Conservation (phyloP, 306 rosid species). For the Citrullus amarus region DNA sequence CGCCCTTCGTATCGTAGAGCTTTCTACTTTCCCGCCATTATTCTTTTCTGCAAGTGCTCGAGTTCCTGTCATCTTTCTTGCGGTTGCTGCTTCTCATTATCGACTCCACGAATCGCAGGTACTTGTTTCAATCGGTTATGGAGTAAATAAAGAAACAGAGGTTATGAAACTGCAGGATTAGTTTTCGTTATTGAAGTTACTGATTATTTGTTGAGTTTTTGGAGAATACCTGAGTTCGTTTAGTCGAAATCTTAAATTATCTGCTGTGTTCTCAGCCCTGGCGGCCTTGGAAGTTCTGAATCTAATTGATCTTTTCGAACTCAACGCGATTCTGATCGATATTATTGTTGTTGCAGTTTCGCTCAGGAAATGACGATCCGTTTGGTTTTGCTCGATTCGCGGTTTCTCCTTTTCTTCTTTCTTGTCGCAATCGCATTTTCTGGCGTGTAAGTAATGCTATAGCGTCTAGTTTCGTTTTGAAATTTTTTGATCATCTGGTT, state of each 20-base stretch:
- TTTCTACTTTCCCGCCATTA: background rate
- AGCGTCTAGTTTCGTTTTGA: slow-evolving; percentile 4
- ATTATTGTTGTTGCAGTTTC: background rate
- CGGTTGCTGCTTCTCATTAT: background rate
- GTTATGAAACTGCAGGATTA: background rate
- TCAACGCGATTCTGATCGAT: background rate
- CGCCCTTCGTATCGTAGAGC: background rate
- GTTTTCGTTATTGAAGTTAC: background rate
- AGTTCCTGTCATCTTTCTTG: background rate
- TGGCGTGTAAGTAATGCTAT: slow-evolving; percentile 26
- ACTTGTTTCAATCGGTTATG: background rate
- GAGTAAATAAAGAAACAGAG: background rate
- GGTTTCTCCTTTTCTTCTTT: background rate
- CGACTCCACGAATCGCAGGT: background rate
- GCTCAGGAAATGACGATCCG: slow-evolving; percentile 11
- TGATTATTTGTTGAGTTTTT: background rate
- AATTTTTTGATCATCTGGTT: background rate
- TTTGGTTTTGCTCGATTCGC: background rate
- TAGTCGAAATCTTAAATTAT: background rate
- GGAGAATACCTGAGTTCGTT: background rate
- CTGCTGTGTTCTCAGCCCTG: background rate
- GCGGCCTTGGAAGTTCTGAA: background rate
- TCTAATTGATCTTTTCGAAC: background rate
- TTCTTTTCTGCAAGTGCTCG: background rate
- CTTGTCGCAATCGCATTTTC: slow-evolving; percentile 16